Evolutionary conservation across 176 grass and related monocot species (phyloP).

Genomic region (Elaeis guineensis): DNA sequence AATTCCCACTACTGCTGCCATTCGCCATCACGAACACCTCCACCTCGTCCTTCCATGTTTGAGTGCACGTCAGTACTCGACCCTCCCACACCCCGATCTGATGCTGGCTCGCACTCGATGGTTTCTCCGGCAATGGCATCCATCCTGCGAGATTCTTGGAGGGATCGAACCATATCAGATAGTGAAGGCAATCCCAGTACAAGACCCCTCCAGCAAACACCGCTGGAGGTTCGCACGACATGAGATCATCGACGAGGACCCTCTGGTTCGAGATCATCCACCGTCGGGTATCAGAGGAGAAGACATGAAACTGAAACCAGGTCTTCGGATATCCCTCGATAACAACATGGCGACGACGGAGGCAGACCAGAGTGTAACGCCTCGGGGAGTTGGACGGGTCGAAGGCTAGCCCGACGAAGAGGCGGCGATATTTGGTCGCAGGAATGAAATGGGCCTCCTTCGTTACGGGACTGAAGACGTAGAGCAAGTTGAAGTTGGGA

Average conservation of each 20-base stretch:
- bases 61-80: no score
- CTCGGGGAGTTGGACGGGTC: background rate
- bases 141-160: constrained; percentile 1
- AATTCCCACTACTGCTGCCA: no score
- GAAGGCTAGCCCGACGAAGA: constrained; percentile 8
- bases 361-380: background rate
- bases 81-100: no score
- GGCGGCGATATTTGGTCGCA: no score
- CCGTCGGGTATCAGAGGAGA: background rate
- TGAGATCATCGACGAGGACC: background rate
- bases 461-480: no score
- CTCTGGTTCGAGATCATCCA: constrained; percentile 4
- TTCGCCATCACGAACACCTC: no score
- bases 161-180: constrained; percentile 19
- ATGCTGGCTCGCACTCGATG: no score
- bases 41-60: no score
- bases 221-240: background rate
- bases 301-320: background rate
- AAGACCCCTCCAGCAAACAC: constrained; percentile 14
- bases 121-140: background rate
- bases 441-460: no score
- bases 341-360: background rate
- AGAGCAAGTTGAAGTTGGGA: no score
- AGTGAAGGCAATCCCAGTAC: constrained; percentile 3
- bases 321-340: background rate